Evolutionary conservation across 441 rosid species (phyloP).

Genomic region (Populus hybrid): DNA sequence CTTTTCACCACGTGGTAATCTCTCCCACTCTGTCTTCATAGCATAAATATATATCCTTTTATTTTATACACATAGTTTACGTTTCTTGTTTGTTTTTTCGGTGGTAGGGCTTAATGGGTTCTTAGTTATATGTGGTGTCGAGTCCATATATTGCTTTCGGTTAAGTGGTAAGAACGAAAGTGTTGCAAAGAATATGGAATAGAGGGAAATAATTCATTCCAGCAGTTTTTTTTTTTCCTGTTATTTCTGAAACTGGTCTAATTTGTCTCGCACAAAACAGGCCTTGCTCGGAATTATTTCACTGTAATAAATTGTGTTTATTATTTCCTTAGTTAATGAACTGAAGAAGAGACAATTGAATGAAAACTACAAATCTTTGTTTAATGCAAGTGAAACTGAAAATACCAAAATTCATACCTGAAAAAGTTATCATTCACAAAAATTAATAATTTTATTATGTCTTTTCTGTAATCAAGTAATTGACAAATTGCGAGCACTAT

Average conservation of each 20-base stretch:
- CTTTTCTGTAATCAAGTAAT: neutral
- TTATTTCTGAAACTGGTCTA: neutral
- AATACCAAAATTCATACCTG: neutral
- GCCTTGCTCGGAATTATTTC: neutral
- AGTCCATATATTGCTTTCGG: neutral
- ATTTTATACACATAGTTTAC: neutral
- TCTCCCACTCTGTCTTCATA: neutral
- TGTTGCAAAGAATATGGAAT: neutral
- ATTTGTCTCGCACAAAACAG: neutral
- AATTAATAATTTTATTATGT: neutral
- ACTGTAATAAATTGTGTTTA: neutral
- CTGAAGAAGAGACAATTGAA: neutral
- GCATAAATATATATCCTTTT: no score
- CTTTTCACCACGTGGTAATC: conserved; percentile 50
- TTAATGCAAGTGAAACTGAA: neutral
- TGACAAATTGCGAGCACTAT: neutral
- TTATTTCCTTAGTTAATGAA: no score
- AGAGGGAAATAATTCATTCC: neutral
- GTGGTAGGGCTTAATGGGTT: neutral
- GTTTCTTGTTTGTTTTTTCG: neutral
- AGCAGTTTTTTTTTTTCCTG: neutral
- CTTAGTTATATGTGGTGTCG: neutral
- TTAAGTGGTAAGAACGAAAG: neutral
- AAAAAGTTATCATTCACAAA: neutral
- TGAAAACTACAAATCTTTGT: neutral